Percentiles rank a stretch among this genome's conserved stretches.
phyloP scores from a whole-genome alignment of 768 basidiomycete species.

The Termitomyces sp. region DNA sequence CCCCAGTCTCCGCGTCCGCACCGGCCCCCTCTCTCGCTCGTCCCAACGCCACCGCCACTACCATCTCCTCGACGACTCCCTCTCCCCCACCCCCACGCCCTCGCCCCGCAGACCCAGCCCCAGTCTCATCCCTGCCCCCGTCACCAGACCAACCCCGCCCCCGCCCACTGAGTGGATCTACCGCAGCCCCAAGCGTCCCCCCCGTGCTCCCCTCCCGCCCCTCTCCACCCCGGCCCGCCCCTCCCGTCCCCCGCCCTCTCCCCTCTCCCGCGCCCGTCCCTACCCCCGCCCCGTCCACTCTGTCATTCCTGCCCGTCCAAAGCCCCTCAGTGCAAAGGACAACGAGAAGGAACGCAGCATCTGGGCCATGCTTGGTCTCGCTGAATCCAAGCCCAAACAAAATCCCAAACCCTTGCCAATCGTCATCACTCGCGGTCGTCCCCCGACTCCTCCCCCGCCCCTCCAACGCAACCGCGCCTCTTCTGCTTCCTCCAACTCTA shows the following conservation, averaged over 20 bases:
- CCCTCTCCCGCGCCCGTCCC: conserved; percentile 18
- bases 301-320: not conserved
- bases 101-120: conserved; percentile 1
- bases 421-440: too few relatives aligned
- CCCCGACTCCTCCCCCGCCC: too few relatives aligned
- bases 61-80: not conserved
- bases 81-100: too few relatives aligned
- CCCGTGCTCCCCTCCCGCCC: conserved; percentile 1
- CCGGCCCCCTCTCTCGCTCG: not conserved
- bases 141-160: conserved; percentile 7
- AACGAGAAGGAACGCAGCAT: conserved; percentile 6
- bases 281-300: conserved; percentile 12
- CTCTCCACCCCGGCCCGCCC: not conserved
- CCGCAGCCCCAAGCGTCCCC: conserved; percentile 16
- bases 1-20: not conserved
- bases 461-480: conserved; percentile 10
- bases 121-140: conserved; percentile 8
- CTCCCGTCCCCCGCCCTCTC: conserved; percentile 8
- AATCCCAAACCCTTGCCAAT: too few relatives aligned
- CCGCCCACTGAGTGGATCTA: conserved; percentile 18
- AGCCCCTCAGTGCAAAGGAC: conserved; percentile 1
- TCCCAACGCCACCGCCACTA: conserved; percentile 1
- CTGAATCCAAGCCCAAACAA: not conserved
- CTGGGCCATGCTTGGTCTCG: conserved; percentile 3
- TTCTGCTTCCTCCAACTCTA: conserved; percentile 12